Evolutionary conservation across 2,329 filamentous ascomycete species (phyloP), one percentile per base, ranked within the genome.

Genomic region (Phaeosphaeria sp.): DNA sequence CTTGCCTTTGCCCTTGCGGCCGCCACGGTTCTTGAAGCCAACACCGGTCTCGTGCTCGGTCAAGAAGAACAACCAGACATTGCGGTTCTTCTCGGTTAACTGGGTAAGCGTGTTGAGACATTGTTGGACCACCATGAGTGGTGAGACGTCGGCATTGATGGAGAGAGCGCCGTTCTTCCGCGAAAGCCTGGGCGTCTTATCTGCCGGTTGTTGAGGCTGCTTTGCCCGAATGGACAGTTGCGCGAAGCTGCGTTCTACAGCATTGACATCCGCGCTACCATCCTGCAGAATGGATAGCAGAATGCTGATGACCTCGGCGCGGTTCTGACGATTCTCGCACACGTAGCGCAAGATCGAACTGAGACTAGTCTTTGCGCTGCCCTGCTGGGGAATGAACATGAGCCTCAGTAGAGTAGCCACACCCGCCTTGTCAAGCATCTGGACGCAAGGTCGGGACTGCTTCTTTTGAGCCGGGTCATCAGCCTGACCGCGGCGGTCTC

Each of bases 361-460:
- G 52, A 99, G 84, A 58, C 92, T 91, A 60, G 85, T 87, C 65
- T 93, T 91, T 49, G 95, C 90, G 60, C 91, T 95, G 21, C 91
- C 92, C 63, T 94, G 91, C 65, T 97, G 92, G 48, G 92, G 91
- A 68, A 98, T 93, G 76, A 99, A 99, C 94, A 99, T 97, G 9
- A 99, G 85, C n/a, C 96, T 91, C 44, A 99, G 84, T 33, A 99
- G 82, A n/a, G 95, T 98, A 24, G 96, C 95, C 64, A 99, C 89
- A 24, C 96, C 95, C 47, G 93, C 86, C 79, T 97, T 97, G 77
- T 99, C 95, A 27, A 99, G 86, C 90, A 99, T 97, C 75, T 99
- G 95, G 22, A 97, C 91, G 56, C 96, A 91, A 21, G 92, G 89
- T 60, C 91, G 90, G 56, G 73, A 65, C 69, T 91, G 89, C 79